Percentiles rank a stretch among this genome's conserved stretches.
Conservation (phyloP, 352 stramenopile genomes). For the Globisporangium lucens region DNA sequence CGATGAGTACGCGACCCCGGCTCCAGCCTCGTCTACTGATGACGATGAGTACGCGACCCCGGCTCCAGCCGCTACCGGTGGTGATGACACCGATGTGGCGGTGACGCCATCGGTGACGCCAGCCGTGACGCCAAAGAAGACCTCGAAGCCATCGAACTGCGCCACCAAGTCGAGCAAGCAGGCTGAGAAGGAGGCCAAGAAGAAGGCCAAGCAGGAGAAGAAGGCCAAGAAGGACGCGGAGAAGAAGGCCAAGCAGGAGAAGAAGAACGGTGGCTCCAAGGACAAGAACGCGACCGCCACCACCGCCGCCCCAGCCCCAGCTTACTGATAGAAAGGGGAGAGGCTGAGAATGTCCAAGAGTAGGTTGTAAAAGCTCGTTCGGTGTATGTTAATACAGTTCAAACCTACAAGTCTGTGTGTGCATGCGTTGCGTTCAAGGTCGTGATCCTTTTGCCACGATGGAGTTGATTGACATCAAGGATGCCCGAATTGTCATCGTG, state of each 20-base stretch:
- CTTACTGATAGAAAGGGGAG: neutral
- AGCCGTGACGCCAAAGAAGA: constrained; percentile 11
- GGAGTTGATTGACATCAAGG: no score
- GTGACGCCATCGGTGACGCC: constrained; percentile 4
- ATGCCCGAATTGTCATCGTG: no score
- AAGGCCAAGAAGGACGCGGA: constrained; percentile 3
- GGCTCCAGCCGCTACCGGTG: neutral
- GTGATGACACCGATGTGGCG: neutral
- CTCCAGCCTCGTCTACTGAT: constrained; percentile 1
- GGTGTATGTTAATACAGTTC: neutral
- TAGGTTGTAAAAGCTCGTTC: neutral
- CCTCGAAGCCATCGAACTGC: constrained; percentile 12
- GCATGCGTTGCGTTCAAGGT: no score
- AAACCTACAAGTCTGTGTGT: neutral
- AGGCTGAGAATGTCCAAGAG: neutral
- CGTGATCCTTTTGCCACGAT: no score
- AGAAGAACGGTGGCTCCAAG: neutral
- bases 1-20: neutral
- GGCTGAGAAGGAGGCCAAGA: constrained; percentile 1
- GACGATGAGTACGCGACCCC: neutral
- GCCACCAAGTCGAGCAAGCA: neutral
- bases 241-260: constrained; percentile 8
- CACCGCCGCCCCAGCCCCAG: neutral
- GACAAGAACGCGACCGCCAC: neutral
- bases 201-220: constrained; percentile 6